Evolutionary conservation across 2,329 filamentous ascomycete species (phyloP), one percentile per base, ranked within the genome.

Genomic region (Fusarium duplospermum): DNA sequence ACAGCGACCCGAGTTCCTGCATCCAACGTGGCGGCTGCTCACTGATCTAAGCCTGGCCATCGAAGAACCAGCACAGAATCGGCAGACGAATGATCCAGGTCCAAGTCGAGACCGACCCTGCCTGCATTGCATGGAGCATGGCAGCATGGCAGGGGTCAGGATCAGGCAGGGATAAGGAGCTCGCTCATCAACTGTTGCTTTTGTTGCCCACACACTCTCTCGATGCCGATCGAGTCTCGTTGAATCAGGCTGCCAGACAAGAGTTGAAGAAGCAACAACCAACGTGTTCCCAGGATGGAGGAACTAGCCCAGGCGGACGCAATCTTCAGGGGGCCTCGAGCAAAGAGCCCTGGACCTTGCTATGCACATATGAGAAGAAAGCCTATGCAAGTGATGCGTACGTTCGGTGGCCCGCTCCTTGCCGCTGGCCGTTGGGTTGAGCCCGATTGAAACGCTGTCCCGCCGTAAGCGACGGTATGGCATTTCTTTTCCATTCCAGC

Each of bases 1-100:
- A 68, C 59, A 54, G 47, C 59, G 64, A 72, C 59, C 73, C 64
- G 58, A 78, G 77, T 78, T 79, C 76, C 77, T 78, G 77, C 77
- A 72, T 79, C 66, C 57, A 75, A 78, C 77, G 77, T 78, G 77
- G 77, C 77, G 73, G 67, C 66, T 70, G 72, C 70, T 79, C 50
- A 78, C 69, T 78, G 76, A 78, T 67, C 52, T 77, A 60, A 72
- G 66, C 40, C 29, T 67, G 42, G 54, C 52, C 64, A 57, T 76
- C 52, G 45, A 75, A 62, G 62, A 71, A 64, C 45, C 59, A 61
- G 67, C 64, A 64, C 47, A 60, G 42, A 64, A 64, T 62, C 62
- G 57, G 50, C 66, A 66, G 64, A 66, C 69, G 64, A 71, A 76
- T 74, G 52, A 74, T 67, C 54, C 66, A 64, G 50, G 63, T 66